phyloP scores from a whole-genome alignment of 768 basidiomycete genomes.

The Kondoa subrosea region DNA sequence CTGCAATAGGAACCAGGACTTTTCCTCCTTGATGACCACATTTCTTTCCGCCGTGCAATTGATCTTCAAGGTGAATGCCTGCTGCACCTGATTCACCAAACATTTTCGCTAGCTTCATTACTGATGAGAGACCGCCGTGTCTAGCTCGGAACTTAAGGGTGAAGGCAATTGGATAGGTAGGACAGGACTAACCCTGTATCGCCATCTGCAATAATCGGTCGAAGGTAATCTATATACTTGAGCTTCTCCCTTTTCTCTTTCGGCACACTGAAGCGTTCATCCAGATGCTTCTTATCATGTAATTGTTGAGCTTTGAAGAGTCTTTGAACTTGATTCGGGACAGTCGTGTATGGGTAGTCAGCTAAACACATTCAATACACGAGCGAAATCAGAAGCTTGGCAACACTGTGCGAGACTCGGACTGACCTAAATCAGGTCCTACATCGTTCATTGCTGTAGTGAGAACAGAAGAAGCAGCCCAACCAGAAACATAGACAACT shows the following conservation, averaged over 20 bases:
- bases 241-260: slow-evolving; percentile 50
- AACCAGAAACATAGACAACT: slow-evolving; percentile 79
- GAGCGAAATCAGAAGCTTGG: neutral
- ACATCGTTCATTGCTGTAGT: slow-evolving; percentile 84
- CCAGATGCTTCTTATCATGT: slow-evolving; percentile 84
- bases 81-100: slow-evolving; percentile 93
- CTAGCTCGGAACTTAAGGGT: slow-evolving; percentile 34
- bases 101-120: slow-evolving; percentile 84
- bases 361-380: neutral
- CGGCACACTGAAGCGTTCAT: slow-evolving; percentile 55
- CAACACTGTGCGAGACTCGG: neutral
- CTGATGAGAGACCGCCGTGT: slow-evolving; percentile 78
- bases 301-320: slow-evolving; percentile 80
- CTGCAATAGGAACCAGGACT: slow-evolving; percentile 75
- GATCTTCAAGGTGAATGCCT: slow-evolving; percentile 83
- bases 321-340: slow-evolving; percentile 85
- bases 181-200: slow-evolving; percentile 2
- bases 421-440: slow-evolving; percentile 56
- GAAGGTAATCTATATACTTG: slow-evolving; percentile 68
- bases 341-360: slow-evolving; percentile 90
- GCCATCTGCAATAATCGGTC: slow-evolving; percentile 56
- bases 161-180: neutral
- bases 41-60: slow-evolving; percentile 88
- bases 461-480: slow-evolving; percentile 65
- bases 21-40: slow-evolving; percentile 84